Base-by-base conservation (phyloP, 164 flowering plant species). In the Euptelea pleiosperma region DNA sequence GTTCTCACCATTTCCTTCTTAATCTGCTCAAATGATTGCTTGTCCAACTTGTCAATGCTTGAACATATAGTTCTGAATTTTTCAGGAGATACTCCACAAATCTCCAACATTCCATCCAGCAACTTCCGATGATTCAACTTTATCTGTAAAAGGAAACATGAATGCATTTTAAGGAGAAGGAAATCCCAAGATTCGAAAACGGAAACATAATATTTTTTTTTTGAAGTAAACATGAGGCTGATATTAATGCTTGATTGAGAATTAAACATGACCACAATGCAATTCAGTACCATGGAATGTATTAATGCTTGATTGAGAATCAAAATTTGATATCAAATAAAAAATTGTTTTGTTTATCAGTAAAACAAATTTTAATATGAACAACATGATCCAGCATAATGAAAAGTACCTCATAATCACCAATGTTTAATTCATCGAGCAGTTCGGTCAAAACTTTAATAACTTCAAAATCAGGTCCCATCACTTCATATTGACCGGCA, bases 21-120 rank as follows among this genome's bases (percentile, higher is more conserved):
- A 41, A 93, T 73, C 68, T 83, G 85, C 52, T 83, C 89, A 69
- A 88, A 86, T 0, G 96, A 47, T 65, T 79, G 91, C 73, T 93
- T 93, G 79, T 93, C 99, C 62, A 93, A 68, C 77, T 93, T 93
- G 85, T 93, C 99, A 57, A 93, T 83, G 61, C 96, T 90, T 42
- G 99, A 93, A 74, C 97, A 90, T 30, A 93, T 89, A 33, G 96
- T 86, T 77, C 97, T 75, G 58, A 93, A 93, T 52, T 93, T 93
- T 64, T 85, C 83, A 62, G 88, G 63, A 52, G 99, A 82, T 62
- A 93, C 97, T 53, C 99, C 99, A 76, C 99, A 93, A 18, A 93
- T 83, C 51, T 87, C 89, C 76, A 93, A 52, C 96, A 93, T 86
- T 19, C 96, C 98, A 67, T 93, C 98, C 57, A 93, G 63, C 64